A percentile compares a stretch with the other conserved stretches of the same genome.
Evolutionary conservation across 2,329 filamentous ascomycete species (phyloP).

Genomic region (Sclerotinia sclerotiorum): DNA sequence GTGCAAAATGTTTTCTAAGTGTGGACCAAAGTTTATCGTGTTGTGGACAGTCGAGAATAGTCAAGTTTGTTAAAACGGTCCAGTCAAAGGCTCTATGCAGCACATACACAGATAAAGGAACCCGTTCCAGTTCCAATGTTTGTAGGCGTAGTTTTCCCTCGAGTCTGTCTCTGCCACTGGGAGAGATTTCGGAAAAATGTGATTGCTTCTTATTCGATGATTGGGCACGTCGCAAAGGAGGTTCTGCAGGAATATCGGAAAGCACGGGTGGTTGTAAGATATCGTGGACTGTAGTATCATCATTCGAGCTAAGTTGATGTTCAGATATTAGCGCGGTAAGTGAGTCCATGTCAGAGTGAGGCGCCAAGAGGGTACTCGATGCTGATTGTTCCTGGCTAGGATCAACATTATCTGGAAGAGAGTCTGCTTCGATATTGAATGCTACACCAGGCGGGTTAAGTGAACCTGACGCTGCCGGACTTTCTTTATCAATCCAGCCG

Average conservation of each 20-base stretch:
- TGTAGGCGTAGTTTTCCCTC: slow-evolving; percentile 65
- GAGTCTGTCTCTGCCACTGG: slow-evolving; percentile 44
- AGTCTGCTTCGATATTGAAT: slow-evolving; percentile 28
- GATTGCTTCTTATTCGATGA: slow-evolving; percentile 33
- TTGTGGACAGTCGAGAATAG: slow-evolving; percentile 70
- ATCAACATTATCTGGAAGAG: slow-evolving; percentile 23
- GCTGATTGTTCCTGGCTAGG: not conserved
- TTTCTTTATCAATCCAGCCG: slow-evolving; percentile 21
- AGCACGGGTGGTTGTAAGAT: slow-evolving; percentile 6
- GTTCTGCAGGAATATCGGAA: slow-evolving; percentile 25
- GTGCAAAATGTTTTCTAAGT: slow-evolving; percentile 61
- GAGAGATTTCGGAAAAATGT: slow-evolving; percentile 32
- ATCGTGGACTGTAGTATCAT: slow-evolving; percentile 15
- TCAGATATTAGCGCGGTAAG: slow-evolving; percentile 35
- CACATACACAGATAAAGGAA: slow-evolving; percentile 71
- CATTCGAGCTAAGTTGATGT: slow-evolving; percentile 29
- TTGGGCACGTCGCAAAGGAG: slow-evolving; percentile 34
- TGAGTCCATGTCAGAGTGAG: slow-evolving; percentile 36
- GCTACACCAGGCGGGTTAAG: slow-evolving; percentile 28
- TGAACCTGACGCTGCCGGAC: slow-evolving; percentile 24
- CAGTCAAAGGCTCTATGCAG: slow-evolving; percentile 72
- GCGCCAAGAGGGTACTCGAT: slow-evolving; percentile 24
- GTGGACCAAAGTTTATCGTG: slow-evolving; percentile 75
- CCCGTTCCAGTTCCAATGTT: slow-evolving; percentile 71
- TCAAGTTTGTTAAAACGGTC: slow-evolving; percentile 68